Evolutionary conservation across 805 yeast genomes (phyloP).

Genomic region (Lipomyces spencermartinsiae): DNA sequence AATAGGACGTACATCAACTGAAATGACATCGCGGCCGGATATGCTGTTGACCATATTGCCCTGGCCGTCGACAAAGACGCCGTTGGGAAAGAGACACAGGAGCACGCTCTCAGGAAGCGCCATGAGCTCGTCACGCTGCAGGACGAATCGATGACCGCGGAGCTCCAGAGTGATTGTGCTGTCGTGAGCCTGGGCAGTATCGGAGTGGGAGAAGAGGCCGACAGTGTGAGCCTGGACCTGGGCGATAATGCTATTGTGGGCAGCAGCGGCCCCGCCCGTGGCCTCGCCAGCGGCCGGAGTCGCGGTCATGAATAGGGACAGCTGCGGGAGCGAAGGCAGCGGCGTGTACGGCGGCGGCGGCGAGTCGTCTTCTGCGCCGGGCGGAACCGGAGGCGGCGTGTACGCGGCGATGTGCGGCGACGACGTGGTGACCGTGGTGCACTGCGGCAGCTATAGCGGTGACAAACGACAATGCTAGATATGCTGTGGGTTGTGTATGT

Average conservation of each 20-base stretch:
- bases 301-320: slow-evolving; percentile 12
- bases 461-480: neutral
- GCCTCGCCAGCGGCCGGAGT: slow-evolving; percentile 21
- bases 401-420: slow-evolving; percentile 2
- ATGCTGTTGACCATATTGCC: slow-evolving; percentile 81
- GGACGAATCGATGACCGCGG: slow-evolving; percentile 73
- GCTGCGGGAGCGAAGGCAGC: slow-evolving; percentile 26
- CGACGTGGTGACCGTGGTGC: slow-evolving; percentile 1
- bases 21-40: slow-evolving; percentile 55
- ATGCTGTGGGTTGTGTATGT: neutral
- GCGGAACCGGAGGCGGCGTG: slow-evolving; percentile 19
- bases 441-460: neutral
- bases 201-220: slow-evolving; percentile 17
- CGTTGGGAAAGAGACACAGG: slow-evolving; percentile 86
- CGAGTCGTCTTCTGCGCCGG: slow-evolving; percentile 22
- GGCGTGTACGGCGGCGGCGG: slow-evolving; percentile 36
- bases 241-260: slow-evolving; percentile 16
- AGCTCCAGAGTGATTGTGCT: slow-evolving; percentile 65
- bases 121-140: slow-evolving; percentile 88
- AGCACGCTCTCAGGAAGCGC: slow-evolving; percentile 88
- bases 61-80: slow-evolving; percentile 77
- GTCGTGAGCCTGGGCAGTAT: slow-evolving; percentile 17
- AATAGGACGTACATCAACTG: slow-evolving; percentile 39
- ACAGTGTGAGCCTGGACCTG: slow-evolving; percentile 22
- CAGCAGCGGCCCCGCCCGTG: slow-evolving; percentile 19